Evolutionary conservation across 306 rosid species (phyloP).

Genomic region (Boehmeria nivea): DNA sequence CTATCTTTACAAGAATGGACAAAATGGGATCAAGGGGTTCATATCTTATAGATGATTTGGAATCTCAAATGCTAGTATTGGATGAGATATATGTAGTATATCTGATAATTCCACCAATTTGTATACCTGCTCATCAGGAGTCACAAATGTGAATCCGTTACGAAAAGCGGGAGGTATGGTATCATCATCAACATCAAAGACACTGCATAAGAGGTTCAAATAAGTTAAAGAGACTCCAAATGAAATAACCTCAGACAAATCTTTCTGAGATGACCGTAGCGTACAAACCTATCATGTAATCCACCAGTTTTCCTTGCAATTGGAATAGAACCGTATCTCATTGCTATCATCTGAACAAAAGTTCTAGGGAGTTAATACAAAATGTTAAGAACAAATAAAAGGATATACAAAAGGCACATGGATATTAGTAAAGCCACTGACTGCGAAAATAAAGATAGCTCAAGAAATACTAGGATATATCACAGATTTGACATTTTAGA

Average conservation of each 20-base stretch:
- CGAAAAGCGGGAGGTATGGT: constrained; percentile 61
- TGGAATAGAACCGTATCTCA: constrained; percentile 92
- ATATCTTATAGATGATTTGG: constrained; percentile 3
- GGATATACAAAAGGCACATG: too few species aligned
- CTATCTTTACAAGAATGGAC: constrained; percentile 2
- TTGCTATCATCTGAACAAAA: constrained; percentile 79
- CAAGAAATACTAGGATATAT: too few species aligned
- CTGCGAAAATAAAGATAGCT: too few species aligned
- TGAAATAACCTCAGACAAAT: too few species aligned
- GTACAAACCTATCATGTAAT: constrained; percentile 77
- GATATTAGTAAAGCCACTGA: too few species aligned
- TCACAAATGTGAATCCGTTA: constrained; percentile 77
- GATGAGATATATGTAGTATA: too few species aligned
- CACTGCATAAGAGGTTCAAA: constrained; percentile 44
- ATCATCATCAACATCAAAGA: constrained; percentile 83
- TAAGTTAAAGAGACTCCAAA: constrained; percentile 3
- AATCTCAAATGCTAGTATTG: not conserved
- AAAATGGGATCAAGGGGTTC: constrained; percentile 4
- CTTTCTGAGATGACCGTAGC: not conserved
- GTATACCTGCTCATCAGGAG: constrained; percentile 73
- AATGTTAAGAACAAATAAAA: too few species aligned
- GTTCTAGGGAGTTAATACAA: not conserved
- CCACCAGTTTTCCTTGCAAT: constrained; percentile 94
- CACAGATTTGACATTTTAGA: too few species aligned
- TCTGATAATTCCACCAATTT: too few species aligned